These are phyloP conservation scores for Glarea lozoyensis DNA, from an alignment of 495 filamentous ascomycete species.

Conservation along the genomic window DNA sequence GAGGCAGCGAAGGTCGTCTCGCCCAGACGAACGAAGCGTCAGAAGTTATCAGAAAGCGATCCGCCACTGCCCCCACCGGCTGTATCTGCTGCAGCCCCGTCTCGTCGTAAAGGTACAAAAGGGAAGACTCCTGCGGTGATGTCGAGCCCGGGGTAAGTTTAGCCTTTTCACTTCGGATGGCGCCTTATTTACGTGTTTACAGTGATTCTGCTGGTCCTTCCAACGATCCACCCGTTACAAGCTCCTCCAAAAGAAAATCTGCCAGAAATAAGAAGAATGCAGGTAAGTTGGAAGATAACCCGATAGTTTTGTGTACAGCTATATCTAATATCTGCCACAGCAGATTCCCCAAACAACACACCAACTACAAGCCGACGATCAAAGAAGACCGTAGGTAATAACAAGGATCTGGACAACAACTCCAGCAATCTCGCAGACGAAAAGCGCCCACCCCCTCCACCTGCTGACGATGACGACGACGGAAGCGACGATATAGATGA, in stretches of 20 bases:
- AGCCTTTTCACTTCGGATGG: conserved; percentile 7
- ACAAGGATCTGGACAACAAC: conserved; percentile 16
- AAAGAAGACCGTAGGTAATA: conserved; percentile 15
- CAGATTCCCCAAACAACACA: conserved; percentile 13
- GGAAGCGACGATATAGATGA: conserved; percentile 40
- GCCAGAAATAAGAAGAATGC: conserved; percentile 51
- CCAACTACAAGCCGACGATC: conserved; percentile 14
- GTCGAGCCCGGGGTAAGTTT: conserved; percentile 72
- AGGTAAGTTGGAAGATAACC: conserved; percentile 9
- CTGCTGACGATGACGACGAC: conserved; percentile 38
- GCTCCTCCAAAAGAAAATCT: conserved; percentile 56
- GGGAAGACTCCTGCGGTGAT: conserved; percentile 59
- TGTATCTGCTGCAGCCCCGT: conserved; percentile 24
- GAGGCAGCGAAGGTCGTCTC: conserved; percentile 35
- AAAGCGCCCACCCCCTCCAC: conserved; percentile 36
- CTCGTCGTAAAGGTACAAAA: conserved; percentile 45
- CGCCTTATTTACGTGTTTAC: not conserved
- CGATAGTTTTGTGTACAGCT: not conserved
- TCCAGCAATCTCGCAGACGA: conserved; percentile 24
- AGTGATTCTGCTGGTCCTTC: conserved; percentile 29
- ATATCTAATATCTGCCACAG: conserved; percentile 11
- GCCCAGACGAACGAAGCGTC: conserved; percentile 46
- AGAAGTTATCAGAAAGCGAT: conserved; percentile 26
- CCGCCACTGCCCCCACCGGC: conserved; percentile 17
- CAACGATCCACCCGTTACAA: conserved; percentile 18